Conservation (phyloP, 805 yeast genomes). For the Blastobotrys robertii region DNA sequence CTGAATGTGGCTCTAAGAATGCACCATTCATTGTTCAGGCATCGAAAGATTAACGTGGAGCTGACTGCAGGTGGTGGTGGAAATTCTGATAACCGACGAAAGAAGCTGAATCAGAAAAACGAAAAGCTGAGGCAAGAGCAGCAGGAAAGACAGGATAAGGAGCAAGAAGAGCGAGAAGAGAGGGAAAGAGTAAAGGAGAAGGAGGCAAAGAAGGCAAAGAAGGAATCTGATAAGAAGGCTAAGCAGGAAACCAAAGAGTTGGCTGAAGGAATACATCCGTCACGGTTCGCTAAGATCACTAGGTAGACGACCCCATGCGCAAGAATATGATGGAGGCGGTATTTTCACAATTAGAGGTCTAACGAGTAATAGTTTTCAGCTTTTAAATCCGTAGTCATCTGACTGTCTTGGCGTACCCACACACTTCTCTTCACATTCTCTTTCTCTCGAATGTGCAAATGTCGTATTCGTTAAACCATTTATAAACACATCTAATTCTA, state of each 20-base stretch:
- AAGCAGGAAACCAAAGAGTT: background rate
- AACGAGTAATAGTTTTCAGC: too few relatives aligned
- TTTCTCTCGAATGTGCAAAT: too few relatives aligned
- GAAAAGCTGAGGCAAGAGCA: constrained; percentile 65
- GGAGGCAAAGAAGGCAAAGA: constrained; percentile 1
- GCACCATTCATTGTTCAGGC: constrained; percentile 64
- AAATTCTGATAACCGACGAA: constrained; percentile 48
- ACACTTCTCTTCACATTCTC: too few relatives aligned
- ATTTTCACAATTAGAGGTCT: too few relatives aligned
- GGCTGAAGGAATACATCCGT: constrained; percentile 12
- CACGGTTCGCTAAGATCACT: constrained; percentile 1
- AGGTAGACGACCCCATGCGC: too few relatives aligned
- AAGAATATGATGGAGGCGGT: too few relatives aligned
- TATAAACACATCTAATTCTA: too few relatives aligned
- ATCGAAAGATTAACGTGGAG: constrained; percentile 86
- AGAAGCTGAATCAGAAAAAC: constrained; percentile 73
- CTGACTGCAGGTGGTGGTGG: constrained; percentile 99
- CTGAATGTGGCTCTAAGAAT: constrained; percentile 78
- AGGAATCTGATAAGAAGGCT: constrained; percentile 1
- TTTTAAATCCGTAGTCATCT: too few relatives aligned
- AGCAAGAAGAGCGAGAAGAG: constrained; percentile 23
- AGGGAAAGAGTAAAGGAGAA: constrained; percentile 9
- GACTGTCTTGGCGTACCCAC: too few relatives aligned
- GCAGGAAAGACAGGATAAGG: constrained; percentile 45
- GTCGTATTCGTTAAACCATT: too few relatives aligned